A percentile compares a stretch with the other conserved stretches of the same genome.
These are phyloP conservation scores for Penicillium riverlandense DNA, from an alignment of 495 filamentous ascomycete species.

Conservation along the genomic window DNA sequence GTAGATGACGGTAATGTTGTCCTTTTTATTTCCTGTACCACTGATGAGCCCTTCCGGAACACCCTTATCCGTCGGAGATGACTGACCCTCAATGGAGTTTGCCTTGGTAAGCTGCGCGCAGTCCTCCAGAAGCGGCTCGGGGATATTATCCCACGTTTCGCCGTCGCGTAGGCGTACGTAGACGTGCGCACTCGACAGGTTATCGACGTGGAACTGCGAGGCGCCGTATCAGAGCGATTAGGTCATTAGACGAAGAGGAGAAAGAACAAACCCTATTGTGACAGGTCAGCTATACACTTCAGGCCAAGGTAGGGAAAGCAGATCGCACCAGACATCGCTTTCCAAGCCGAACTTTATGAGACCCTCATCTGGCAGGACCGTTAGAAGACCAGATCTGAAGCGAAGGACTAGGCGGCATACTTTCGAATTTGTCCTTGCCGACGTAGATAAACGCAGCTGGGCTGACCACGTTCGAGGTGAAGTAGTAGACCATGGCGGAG, in stretches of 20 bases:
- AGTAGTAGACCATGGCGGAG: conserved; percentile 84
- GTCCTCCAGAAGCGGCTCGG: conserved; percentile 68
- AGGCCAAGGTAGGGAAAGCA: not conserved
- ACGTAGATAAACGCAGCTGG: conserved; percentile 85
- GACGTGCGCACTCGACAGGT: conserved; percentile 92
- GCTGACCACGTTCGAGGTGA: conserved; percentile 72
- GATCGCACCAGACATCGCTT: conserved; percentile 82
- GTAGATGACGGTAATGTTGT: conserved; percentile 93
- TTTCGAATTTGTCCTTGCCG: conserved; percentile 98
- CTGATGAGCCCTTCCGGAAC: not conserved
- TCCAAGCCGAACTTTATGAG: conserved; percentile 89
- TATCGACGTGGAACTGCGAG: conserved; percentile 88
- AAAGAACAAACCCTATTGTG: conserved; percentile 30
- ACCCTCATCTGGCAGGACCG: conserved; percentile 69
- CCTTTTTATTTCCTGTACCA: conserved; percentile 83
- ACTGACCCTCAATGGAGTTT: conserved; percentile 89
- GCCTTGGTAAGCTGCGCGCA: conserved; percentile 95
- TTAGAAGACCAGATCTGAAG: conserved; percentile 13
- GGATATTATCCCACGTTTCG: conserved; percentile 79
- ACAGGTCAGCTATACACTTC: conserved; percentile 2
- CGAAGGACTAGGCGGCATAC: conserved; percentile 42
- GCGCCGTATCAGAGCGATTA: conserved; percentile 11
- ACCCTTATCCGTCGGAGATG: not conserved
- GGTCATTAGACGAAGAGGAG: not conserved
- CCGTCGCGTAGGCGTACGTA: conserved; percentile 81